A percentile compares a stretch with the other conserved stretches of the same genome.
These are phyloP conservation scores for Penicillium sp. DNA, from an alignment of 2,329 filamentous ascomycete genomes.

Conservation along the genomic window DNA sequence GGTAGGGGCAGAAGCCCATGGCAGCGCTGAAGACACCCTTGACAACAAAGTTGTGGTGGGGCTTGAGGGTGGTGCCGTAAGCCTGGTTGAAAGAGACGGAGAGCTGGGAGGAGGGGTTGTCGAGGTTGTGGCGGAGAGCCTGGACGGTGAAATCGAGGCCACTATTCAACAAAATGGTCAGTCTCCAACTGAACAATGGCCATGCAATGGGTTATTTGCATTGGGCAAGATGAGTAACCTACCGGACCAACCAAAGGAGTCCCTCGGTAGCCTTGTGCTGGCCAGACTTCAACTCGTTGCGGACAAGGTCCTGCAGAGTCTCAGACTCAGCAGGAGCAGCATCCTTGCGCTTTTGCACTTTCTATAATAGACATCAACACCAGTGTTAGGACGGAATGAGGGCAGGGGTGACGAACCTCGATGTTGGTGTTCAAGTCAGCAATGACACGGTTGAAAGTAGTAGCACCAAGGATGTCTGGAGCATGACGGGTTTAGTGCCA, in stretches of 20 bases:
- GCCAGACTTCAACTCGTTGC: slow-evolving; percentile 85
- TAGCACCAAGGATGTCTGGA: slow-evolving; percentile 60
- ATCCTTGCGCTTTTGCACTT: slow-evolving; percentile 80
- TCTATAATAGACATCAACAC: slow-evolving; percentile 53
- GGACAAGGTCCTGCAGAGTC: slow-evolving; percentile 79
- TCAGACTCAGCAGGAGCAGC: slow-evolving; percentile 75
- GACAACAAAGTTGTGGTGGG: slow-evolving; percentile 82
- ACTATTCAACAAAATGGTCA: slow-evolving; percentile 46
- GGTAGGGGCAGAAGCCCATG: slow-evolving; percentile 90
- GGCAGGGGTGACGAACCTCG: slow-evolving; percentile 59
- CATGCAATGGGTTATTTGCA: neutral
- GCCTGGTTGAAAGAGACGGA: slow-evolving; percentile 80
- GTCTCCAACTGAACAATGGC: neutral
- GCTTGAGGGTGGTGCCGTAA: slow-evolving; percentile 85
- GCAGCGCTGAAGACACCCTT: slow-evolving; percentile 92
- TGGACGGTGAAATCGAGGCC: slow-evolving; percentile 92
- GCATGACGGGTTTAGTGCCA: slow-evolving; percentile 10
- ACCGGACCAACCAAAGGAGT: slow-evolving; percentile 87
- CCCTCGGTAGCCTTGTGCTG: slow-evolving; percentile 88
- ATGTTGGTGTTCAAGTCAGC: slow-evolving; percentile 88
- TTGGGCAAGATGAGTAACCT: slow-evolving; percentile 30
- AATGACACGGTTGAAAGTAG: slow-evolving; percentile 88
- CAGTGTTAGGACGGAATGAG: slow-evolving; percentile 10
- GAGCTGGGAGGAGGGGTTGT: slow-evolving; percentile 70
- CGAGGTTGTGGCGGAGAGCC: slow-evolving; percentile 74